Evolutionary conservation across 1,139 yeast species (phyloP).

Genomic region (Petasospora fabianii): DNA sequence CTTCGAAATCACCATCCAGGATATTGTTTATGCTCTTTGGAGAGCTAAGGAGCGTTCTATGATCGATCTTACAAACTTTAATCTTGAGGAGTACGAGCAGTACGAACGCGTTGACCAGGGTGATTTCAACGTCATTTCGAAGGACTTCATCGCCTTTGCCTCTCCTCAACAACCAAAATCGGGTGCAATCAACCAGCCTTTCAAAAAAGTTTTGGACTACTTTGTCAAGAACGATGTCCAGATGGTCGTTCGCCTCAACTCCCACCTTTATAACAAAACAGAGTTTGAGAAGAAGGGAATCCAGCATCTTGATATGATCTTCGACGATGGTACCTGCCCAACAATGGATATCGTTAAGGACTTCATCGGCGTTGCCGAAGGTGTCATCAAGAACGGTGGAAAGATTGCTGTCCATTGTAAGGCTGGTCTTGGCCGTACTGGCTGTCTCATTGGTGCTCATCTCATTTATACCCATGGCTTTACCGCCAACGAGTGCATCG

Average conservation of each 20-base stretch:
- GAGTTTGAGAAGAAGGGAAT: conserved; percentile 84
- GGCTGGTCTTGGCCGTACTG: conserved; percentile 97
- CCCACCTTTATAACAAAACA: conserved; percentile 79
- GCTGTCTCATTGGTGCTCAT: conserved; percentile 96
- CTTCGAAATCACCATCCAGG: conserved; percentile 89
- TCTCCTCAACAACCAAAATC: conserved; percentile 67
- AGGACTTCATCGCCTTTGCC: conserved; percentile 95
- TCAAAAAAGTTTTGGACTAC: conserved; percentile 73
- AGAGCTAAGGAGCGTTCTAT: conserved; percentile 93
- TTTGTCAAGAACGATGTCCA: conserved; percentile 73
- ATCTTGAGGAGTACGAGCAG: conserved; percentile 88
- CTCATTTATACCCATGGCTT: conserved; percentile 93
- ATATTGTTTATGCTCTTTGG: conserved; percentile 95
- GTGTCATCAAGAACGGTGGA: conserved; percentile 76
- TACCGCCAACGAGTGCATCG: conserved; percentile 95
- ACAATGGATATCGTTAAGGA: conserved; percentile 88
- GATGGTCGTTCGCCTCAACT: conserved; percentile 85
- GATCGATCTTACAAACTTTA: conserved; percentile 82
- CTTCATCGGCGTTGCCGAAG: conserved; percentile 93
- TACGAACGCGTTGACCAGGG: conserved; percentile 97
- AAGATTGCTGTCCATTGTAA: conserved; percentile 97
- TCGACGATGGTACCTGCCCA: conserved; percentile 98
- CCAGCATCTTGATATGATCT: conserved; percentile 89
- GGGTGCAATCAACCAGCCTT: conserved; percentile 57
- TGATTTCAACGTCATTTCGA: conserved; percentile 86